phyloP scores from a whole-genome alignment of 2,329 filamentous ascomycete species.

The Botryotinia convoluta region DNA sequence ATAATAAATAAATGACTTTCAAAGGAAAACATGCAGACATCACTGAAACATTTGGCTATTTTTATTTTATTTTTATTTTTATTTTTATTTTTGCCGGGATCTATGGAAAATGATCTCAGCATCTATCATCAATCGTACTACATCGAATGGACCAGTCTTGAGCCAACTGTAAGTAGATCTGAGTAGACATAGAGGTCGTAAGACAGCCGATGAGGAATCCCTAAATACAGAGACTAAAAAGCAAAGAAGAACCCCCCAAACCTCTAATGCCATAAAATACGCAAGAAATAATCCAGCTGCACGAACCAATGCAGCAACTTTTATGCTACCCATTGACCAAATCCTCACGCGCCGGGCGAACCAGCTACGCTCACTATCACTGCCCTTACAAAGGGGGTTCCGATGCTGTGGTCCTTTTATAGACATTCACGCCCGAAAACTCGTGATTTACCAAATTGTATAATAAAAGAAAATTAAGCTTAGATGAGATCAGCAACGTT shows the following conservation, averaged over 20 bases:
- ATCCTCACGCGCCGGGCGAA: constrained; percentile 39
- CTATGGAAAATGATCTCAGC: constrained; percentile 32
- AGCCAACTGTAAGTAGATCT: constrained; percentile 29
- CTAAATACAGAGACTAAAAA: constrained; percentile 35
- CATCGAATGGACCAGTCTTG: constrained; percentile 27
- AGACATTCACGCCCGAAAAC: constrained; percentile 24
- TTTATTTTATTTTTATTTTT: constrained; percentile 29
- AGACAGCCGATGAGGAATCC: constrained; percentile 35
- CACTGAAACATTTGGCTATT: constrained; percentile 15
- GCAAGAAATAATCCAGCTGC: constrained; percentile 33
- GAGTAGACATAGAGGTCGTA: constrained; percentile 30
- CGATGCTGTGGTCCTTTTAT: constrained; percentile 17
- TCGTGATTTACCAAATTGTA: constrained; percentile 37
- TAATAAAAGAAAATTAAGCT: constrained; percentile 36
- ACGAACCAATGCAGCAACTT: constrained; percentile 36
- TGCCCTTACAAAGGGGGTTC: constrained; percentile 32
- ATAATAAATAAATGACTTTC: too few relatives aligned
- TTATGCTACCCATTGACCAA: constrained; percentile 37
- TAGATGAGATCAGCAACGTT: constrained; percentile 76
- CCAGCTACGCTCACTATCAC: constrained; percentile 40
- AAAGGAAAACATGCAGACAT: neutral
- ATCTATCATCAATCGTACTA: constrained; percentile 28
- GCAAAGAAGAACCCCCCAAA: constrained; percentile 37
- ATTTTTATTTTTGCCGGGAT: constrained; percentile 32
- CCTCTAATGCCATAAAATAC: constrained; percentile 36